These are phyloP conservation scores for Orychophragmus violaceus DNA, from an alignment of 345 rosid genomes.

Conservation along the genomic window DNA sequence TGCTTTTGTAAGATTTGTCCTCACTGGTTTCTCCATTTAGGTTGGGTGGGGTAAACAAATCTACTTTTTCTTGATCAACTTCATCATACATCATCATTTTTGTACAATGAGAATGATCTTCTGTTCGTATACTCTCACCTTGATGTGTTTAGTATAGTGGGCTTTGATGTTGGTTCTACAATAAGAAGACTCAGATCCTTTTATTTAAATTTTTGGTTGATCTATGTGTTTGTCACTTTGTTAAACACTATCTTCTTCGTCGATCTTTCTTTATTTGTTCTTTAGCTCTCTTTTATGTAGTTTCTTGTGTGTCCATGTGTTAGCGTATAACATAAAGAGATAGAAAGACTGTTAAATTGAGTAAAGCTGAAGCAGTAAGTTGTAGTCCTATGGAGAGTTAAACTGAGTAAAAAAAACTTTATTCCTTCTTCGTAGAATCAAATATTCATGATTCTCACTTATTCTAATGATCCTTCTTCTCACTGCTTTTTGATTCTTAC, in stretches of 20 bases:
- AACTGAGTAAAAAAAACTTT: background rate
- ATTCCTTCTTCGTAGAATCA: background rate
- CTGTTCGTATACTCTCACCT: background rate
- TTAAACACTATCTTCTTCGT: conserved; percentile 9
- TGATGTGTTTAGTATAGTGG: background rate
- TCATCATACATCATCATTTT: background rate
- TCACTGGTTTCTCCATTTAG: background rate
- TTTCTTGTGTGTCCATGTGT: conserved; percentile 8
- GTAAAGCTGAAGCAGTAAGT: background rate
- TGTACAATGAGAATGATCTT: background rate
- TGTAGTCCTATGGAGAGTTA: background rate
- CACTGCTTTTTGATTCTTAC: background rate
- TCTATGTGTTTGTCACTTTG: conserved; percentile 10
- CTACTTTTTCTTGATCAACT: background rate
- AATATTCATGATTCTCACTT: background rate
- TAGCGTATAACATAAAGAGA: background rate
- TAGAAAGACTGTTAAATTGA: background rate
- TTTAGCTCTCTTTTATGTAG: conserved; percentile 2
- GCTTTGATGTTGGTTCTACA: background rate
- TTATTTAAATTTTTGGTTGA: background rate
- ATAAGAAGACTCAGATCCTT: conserved; percentile 14
- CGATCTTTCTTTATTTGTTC: conserved; percentile 4
- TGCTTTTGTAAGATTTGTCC: conserved; percentile 10
- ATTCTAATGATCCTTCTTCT: background rate
- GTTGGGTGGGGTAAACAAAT: background rate